Percentiles rank a stretch among this genome's conserved stretches.
Conservation (phyloP, 345 rosid genomes). For the Theobroma cacao region DNA sequence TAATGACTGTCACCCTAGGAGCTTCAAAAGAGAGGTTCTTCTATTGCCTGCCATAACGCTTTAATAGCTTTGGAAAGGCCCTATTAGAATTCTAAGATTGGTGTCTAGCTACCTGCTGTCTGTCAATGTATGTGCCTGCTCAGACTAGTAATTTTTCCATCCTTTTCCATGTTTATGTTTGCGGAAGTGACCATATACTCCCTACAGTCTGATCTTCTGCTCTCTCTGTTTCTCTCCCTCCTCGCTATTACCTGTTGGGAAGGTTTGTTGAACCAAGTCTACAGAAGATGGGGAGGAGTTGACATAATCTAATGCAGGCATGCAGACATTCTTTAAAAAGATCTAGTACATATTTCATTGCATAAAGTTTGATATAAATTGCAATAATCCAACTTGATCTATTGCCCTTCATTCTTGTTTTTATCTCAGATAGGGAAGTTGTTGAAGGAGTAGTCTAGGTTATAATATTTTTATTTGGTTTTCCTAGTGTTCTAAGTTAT, state of each 20-base stretch:
- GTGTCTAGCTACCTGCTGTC: background rate
- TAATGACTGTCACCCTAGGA: background rate
- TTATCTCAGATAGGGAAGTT: background rate
- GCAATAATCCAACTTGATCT: background rate
- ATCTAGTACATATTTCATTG: background rate
- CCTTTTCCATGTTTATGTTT: background rate
- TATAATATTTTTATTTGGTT: background rate
- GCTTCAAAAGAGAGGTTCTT: background rate
- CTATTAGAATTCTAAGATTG: background rate
- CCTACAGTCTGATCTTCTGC: background rate
- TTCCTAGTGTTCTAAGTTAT: background rate
- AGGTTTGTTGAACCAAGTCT: background rate
- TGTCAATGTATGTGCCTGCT: background rate
- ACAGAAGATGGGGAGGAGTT: background rate
- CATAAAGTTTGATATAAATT: background rate
- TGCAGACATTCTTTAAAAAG: background rate
- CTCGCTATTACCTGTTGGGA: background rate
- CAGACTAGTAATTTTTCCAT: background rate
- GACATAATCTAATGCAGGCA: background rate
- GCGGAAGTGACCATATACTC: background rate
- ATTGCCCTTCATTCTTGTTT: background rate
- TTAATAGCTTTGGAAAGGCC: background rate
- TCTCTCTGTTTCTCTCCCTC: background rate
- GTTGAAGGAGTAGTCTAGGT: background rate
- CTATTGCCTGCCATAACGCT: background rate